Evolutionary conservation across 768 basidiomycete genomes (phyloP), one percentile per base, ranked within the genome.

Genomic region (Suillus paluster): DNA sequence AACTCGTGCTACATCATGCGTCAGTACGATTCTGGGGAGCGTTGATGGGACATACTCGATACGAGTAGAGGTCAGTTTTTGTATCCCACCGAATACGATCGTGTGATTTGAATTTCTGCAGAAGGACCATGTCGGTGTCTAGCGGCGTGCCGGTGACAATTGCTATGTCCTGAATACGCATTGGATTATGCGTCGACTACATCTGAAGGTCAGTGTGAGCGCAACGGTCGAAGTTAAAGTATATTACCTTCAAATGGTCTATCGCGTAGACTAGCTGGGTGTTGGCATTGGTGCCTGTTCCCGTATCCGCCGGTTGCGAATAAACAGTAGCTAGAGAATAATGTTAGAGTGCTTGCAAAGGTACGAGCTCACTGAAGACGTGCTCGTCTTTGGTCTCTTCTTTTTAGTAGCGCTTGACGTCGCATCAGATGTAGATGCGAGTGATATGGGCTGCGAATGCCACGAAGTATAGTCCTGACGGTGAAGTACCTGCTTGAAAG

Each of bases 181-280:
- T 93, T 12, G 94, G 95, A 63, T 86, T 88, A 62, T 83, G 86
- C 25, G 90, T 87, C 1, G 83, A 81, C 86, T 89, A 67, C 21
- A 63, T 15, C 45, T n/a, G 19, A 30, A 12, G 8, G 53, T 62
- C 62, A 69, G 62, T 48, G 59, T 57, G 15, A 44, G 57, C 58
- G 63, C 48, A 60, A 65, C 36, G 36, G 38, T 60, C 46, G 30
- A 30, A 30, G 30, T 3, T 3, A 6, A 60, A 30, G 39, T 50
- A 62, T 49, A 41, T n/a, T 25, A 91, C 91, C 80, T 92, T 95
- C 63, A 96, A 84, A 74, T 89, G 83, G 65, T 87, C 87, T 27
- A 96, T 87, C 7, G 90, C 90, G 70, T 93, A 94, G 3, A 94
- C 87, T 36, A 96, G 81, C 73, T 95, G 93, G 0, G 94, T 96